phyloP scores from a whole-genome alignment of 352 stramenopile genomes.

The Plasmopara viticola region DNA sequence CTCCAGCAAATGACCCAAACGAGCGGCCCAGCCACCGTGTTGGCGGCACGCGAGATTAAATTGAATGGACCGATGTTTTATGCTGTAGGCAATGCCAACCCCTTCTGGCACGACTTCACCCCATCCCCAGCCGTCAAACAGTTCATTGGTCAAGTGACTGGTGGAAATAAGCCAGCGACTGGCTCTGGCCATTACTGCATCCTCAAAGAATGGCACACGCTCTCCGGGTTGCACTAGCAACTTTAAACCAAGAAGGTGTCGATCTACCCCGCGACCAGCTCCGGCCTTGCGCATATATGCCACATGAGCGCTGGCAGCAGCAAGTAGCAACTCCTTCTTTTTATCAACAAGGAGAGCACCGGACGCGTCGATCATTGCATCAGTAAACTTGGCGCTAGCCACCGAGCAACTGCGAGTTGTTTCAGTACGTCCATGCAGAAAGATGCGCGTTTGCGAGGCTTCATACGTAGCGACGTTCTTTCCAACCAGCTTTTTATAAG shows the following conservation, averaged over 20 bases:
- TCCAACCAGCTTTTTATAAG: slow-evolving; percentile 71
- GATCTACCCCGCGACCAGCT: slow-evolving; percentile 85
- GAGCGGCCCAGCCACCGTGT: slow-evolving; percentile 37
- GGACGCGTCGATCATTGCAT: slow-evolving; percentile 67
- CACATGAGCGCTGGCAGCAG: slow-evolving; percentile 43
- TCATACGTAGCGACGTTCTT: slow-evolving; percentile 89
- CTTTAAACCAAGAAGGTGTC: slow-evolving; percentile 90
- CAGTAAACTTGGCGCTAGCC: slow-evolving; percentile 78
- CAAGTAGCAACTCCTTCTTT: slow-evolving; percentile 41
- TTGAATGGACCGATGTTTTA: slow-evolving; percentile 72
- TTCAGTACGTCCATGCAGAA: slow-evolving; percentile 93
- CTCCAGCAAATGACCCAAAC: slow-evolving; percentile 67
- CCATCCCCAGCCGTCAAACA: slow-evolving; percentile 83
- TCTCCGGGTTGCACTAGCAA: slow-evolving; percentile 45
- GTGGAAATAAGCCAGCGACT: slow-evolving; percentile 79
- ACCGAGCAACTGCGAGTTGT: slow-evolving; percentile 80
- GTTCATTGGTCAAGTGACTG: slow-evolving; percentile 72
- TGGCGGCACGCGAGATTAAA: slow-evolving; percentile 81
- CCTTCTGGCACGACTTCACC: slow-evolving; percentile 75
- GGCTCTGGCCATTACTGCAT: slow-evolving; percentile 53
- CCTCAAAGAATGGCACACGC: slow-evolving; percentile 61
- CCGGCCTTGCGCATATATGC: slow-evolving; percentile 67
- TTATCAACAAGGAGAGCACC: slow-evolving; percentile 21
- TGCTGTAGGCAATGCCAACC: slow-evolving; percentile 75
- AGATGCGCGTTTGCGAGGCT: slow-evolving; percentile 90